Evolutionary conservation across 371 early-diverging fungal species (phyloP).

Genomic region (Mortierella sp.): DNA sequence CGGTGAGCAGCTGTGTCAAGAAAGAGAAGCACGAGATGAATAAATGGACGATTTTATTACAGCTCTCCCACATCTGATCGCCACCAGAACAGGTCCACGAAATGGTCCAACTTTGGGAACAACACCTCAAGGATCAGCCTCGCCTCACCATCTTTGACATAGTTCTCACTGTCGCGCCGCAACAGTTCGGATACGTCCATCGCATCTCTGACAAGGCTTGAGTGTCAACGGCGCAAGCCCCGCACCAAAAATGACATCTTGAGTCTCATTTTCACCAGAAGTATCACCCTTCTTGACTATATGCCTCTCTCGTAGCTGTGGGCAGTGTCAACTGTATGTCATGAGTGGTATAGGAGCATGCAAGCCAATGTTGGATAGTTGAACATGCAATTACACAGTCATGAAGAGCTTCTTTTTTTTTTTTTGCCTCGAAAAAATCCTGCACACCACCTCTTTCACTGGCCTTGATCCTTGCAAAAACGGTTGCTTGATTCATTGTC

Average conservation of each 20-base stretch:
- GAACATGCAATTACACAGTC: no score
- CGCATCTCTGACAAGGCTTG: slow-evolving; percentile 22
- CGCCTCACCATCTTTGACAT: slow-evolving; percentile 15
- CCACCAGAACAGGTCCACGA: slow-evolving; percentile 30
- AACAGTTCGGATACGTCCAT: slow-evolving; percentile 24
- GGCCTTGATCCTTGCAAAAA: no score
- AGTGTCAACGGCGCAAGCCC: slow-evolving; percentile 27
- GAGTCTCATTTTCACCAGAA: not conserved
- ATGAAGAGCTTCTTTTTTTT: no score
- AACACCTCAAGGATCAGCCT: slow-evolving; percentile 25
- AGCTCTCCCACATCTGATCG: no score
- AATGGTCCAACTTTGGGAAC: slow-evolving; percentile 25
- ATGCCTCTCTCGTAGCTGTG: no score
- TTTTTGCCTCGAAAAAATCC: no score
- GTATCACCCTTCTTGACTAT: no score
- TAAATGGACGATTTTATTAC: not conserved
- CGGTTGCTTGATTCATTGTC: no score
- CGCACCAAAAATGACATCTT: slow-evolving; percentile 4
- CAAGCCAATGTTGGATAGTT: no score
- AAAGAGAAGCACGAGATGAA: not conserved
- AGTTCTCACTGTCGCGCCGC: slow-evolving; percentile 18
- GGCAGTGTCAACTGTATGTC: no score
- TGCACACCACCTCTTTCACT: no score
- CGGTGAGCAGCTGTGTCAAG: not conserved
- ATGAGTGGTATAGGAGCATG: no score